Base-by-base conservation (phyloP, 306 rosid genomes). In the Trichosanthes cucumerina region DNA sequence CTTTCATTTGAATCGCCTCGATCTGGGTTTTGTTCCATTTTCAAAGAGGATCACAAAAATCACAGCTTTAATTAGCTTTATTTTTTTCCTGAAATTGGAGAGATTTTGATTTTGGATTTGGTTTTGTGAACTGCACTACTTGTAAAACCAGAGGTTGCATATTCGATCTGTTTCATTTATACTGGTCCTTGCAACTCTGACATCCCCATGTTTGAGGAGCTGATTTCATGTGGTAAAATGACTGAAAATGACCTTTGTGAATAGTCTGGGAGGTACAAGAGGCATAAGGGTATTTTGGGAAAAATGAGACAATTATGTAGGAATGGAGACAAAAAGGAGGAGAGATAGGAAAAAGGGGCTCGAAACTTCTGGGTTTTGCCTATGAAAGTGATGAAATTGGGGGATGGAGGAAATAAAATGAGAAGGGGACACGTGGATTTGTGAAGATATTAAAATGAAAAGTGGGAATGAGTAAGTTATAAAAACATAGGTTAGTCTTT, bases 361-460 rank as follows among this genome's bases (percentile, higher is more conserved):
- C 12, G 76, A 71, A 71, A 8, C 23, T 71, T 71, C 76, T 71
- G 76, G 76, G 39, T 16, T 24, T 46, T 43, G 23, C 57, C 76
- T 1, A 43, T 36, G 46, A 66, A 38, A 66, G 50, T 19, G 74
- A 41, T 34, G 50, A 41, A 39, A 38, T n/a, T n/a, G 14, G 24
- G 50, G 10, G 18, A 19, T 36, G 28, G 73, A 19, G n/a, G 75
- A n/a, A 69, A 23, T n/a, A n/a, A 43, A 69, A 14, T 38, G 21
- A 13, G 21, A 21, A 70, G n/a, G 13, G 6, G 50, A 70, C 56
- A 70, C 56, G 50, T 66, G 49, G 73, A 18, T 19, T 19, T n/a
- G 9, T 9, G 18, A 36, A 38, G 7, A 66, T 38, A 9, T 16
- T 26, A 4, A 12, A 13, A 26, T 59, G n/a, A n/a, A n/a, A n/a